A percentile compares a stretch with the other conserved stretches of the same genome.
Evolutionary conservation across 225 moss, liverwort and hornwort species (phyloP).

Genomic region (Neckera pumila): DNA sequence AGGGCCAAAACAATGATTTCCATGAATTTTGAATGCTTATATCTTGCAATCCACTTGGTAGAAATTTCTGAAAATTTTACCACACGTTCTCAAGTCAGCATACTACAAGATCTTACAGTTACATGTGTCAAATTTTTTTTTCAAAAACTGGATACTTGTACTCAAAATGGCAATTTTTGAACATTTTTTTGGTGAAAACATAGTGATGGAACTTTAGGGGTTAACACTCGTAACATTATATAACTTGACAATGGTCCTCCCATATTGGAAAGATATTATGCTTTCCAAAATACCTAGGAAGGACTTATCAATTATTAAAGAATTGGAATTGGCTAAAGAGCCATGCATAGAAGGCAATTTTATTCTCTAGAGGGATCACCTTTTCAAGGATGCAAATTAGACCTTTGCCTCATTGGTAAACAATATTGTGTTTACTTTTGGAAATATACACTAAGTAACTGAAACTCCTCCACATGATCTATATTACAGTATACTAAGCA

Average conservation of each 20-base stretch:
- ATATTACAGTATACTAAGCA: too few species aligned
- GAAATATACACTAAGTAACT: not conserved
- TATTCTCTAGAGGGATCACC: fast-evolving
- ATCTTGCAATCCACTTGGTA: too few species aligned
- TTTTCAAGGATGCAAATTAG: not conserved
- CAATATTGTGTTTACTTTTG: not conserved
- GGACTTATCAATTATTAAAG: not conserved
- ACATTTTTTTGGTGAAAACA: too few species aligned
- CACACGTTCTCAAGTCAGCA: too few species aligned
- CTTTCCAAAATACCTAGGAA: not conserved
- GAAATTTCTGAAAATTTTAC: too few species aligned
- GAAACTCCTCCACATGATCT: not conserved
- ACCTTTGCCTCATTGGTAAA: fast-evolving
- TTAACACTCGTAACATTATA: not conserved
- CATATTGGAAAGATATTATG: not conserved
- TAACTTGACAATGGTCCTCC: not conserved
- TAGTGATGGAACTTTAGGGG: too few species aligned
- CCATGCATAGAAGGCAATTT: not conserved
- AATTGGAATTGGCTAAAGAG: not conserved
- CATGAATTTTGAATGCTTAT: too few species aligned
- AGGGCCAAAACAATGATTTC: too few species aligned
- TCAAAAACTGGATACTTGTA: too few species aligned
- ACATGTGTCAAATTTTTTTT: too few species aligned
- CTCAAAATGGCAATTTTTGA: too few species aligned
- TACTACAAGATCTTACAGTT: too few species aligned